Evolutionary conservation across 495 filamentous ascomycete genomes (phyloP), one percentile per base, ranked within the genome.

Genomic region (Symbiotaphrina buchneri): DNA sequence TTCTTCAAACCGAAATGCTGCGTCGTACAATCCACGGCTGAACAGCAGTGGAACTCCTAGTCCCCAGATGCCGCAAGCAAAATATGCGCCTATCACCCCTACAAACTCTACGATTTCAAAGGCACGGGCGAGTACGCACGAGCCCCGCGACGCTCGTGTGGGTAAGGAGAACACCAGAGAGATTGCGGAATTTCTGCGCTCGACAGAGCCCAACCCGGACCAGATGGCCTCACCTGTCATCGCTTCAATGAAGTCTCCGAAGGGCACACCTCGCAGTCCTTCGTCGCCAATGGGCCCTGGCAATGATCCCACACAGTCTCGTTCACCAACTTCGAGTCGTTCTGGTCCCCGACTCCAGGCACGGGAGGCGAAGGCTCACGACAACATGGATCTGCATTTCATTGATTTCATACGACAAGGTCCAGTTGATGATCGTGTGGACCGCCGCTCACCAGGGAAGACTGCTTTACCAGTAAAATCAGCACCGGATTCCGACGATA

Each of bases 391-490:
- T 28, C 72, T 74, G 2, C 87, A 92, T 37, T 52, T 97, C 23
- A 90, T 93, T 31, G 81, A 95, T 42, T 95, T 95, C 52, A 84
- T 97, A 32, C 71, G 83, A 29, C 70, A 77, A 48, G 78, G 85
- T 1, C 73, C 85, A 5, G 67, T 71, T 0, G 56, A 50, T 31
- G 45, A 45, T 6, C 48, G 47, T 19, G 7, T 8, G 8, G 22
- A 7, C 13, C 22, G 13, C 22, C 22, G 22, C 13, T 25, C 13
- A 8, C 8, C 8, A 25, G 45, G 48, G 10, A 77, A 74, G n/a
- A 62, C 64, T 10, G 76, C 90, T 19, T 81, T 82, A 10, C 80
- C 84, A 10, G 84, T 91, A 55, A 63, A 80, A 19, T 70, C 63
- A 33, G 82, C 82, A 1, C 72, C 80, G 59, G 83, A 92, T 44